phyloP scores from a whole-genome alignment of 176 grass and related monocot genomes.

The Lolium multiflorum region DNA sequence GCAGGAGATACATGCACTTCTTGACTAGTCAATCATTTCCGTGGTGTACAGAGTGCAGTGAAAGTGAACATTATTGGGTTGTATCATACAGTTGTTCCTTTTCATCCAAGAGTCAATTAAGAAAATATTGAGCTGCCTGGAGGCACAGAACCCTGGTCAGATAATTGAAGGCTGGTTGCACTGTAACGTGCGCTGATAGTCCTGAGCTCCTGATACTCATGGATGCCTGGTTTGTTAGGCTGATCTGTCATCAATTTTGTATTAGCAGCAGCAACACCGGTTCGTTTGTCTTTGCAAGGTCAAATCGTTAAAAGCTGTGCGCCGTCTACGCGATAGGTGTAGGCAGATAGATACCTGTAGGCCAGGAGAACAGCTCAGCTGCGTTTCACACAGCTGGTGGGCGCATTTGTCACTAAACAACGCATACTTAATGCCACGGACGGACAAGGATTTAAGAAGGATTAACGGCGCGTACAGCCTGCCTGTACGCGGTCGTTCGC shows the following conservation, averaged over 20 bases:
- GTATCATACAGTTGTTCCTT: conserved; percentile 14
- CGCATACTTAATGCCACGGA: not conserved
- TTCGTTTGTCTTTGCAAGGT: conserved; percentile 44
- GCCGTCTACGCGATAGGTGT: conserved; percentile 57
- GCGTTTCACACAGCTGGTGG: conserved; percentile 47
- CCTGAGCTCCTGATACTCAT: not conserved
- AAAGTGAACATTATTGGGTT: conserved; percentile 41
- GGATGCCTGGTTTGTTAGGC: conserved; percentile 19
- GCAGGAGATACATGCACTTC: conserved; percentile 20
- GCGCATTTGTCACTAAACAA: conserved; percentile 37
- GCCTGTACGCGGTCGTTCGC: not conserved
- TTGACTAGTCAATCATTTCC: conserved; percentile 23
- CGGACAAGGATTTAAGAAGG: conserved; percentile 24
- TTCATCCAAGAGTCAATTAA: not conserved
- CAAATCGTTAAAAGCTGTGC: conserved; percentile 54
- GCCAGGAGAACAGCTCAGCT: conserved; percentile 43
- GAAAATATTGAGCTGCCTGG: not conserved
- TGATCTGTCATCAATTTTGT: conserved; percentile 32
- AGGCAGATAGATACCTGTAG: not conserved
- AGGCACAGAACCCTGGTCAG: not conserved
- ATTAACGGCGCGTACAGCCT: conserved; percentile 4
- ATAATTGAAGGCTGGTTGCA: conserved; percentile 23
- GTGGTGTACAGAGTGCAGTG: conserved; percentile 33
- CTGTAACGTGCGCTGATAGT: conserved; percentile 33
- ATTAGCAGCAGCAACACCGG: not conserved